These are phyloP conservation scores for Sclerotinia trifoliorum DNA, from an alignment of 2,329 filamentous ascomycete genomes.

Conservation along the genomic window DNA sequence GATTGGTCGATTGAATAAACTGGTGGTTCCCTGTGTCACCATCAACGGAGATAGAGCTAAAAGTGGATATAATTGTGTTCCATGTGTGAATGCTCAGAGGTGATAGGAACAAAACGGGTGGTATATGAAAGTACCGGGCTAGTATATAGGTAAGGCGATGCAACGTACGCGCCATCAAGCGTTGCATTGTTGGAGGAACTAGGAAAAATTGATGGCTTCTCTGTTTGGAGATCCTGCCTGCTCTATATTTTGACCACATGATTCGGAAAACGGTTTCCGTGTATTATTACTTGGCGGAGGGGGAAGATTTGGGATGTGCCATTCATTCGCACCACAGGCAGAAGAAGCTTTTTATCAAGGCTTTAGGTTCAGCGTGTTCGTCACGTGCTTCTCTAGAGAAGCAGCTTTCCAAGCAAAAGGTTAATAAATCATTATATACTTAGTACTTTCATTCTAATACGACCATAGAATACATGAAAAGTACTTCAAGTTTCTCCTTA, in stretches of 20 bases:
- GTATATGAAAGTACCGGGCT: conserved; percentile 5
- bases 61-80: conserved; percentile 7
- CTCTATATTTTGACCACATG: no score
- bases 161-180: not conserved
- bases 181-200: not conserved
- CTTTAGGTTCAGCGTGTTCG: not conserved
- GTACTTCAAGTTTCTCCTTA: no score
- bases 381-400: not conserved
- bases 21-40: not conserved
- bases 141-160: not conserved
- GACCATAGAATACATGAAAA: no score
- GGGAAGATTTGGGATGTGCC: not conserved
- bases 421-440: no score
- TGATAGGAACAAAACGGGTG: not conserved
- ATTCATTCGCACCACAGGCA: not conserved
- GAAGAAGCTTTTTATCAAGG: not conserved
- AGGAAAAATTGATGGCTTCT: not conserved
- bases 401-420: no score
- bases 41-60: conserved; percentile 2
- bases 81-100: not conserved
- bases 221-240: no score
- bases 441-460: no score
- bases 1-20: conserved; percentile 1
- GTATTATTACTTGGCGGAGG: no score
- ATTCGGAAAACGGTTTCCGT: no score